These are phyloP conservation scores for Monsonia emarginata DNA, from an alignment of 441 rosid species.

Conservation along the genomic window DNA sequence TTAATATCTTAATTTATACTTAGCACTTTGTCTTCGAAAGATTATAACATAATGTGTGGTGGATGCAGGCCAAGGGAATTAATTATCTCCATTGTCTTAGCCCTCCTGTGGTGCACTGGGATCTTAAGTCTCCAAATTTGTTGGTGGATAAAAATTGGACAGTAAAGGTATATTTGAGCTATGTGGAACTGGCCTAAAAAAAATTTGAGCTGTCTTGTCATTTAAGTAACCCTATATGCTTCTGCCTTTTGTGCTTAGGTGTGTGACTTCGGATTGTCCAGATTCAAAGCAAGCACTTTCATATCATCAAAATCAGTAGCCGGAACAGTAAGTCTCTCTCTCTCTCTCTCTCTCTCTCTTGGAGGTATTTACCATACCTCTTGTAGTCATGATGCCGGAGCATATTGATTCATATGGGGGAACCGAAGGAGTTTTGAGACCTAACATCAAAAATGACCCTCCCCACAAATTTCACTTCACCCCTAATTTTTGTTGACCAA, in stretches of 20 bases:
- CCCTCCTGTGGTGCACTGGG: constrained; percentile 97
- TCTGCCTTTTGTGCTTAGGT: constrained; percentile 38
- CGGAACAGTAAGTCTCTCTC: constrained; percentile 64
- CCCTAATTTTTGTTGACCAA: too few relatives aligned
- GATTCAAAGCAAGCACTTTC: constrained; percentile 84
- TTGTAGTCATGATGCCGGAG: too few relatives aligned
- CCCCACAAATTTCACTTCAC: too few relatives aligned
- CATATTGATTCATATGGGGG: too few relatives aligned
- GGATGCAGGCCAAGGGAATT: constrained; percentile 83
- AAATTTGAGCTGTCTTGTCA: background rate
- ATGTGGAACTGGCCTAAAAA: background rate
- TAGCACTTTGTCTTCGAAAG: background rate
- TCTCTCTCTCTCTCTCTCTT: background rate
- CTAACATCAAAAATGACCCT: too few relatives aligned
- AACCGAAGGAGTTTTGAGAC: too few relatives aligned
- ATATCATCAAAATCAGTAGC: constrained; percentile 92
- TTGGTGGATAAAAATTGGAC: constrained; percentile 94
- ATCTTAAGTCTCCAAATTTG: constrained; percentile 86
- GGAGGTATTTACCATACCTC: background rate
- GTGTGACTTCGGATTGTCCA: constrained; percentile 89
- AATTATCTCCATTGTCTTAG: constrained; percentile 83
- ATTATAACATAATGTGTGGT: constrained; percentile 11
- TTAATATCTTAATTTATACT: constrained; percentile 1
- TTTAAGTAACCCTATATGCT: background rate
- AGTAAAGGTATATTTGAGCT: constrained; percentile 47